Percentiles rank a stretch among this genome's conserved stretches.
phyloP scores from a whole-genome alignment of 1,284 basidiomycete species.

The Puccinia coronata region DNA sequence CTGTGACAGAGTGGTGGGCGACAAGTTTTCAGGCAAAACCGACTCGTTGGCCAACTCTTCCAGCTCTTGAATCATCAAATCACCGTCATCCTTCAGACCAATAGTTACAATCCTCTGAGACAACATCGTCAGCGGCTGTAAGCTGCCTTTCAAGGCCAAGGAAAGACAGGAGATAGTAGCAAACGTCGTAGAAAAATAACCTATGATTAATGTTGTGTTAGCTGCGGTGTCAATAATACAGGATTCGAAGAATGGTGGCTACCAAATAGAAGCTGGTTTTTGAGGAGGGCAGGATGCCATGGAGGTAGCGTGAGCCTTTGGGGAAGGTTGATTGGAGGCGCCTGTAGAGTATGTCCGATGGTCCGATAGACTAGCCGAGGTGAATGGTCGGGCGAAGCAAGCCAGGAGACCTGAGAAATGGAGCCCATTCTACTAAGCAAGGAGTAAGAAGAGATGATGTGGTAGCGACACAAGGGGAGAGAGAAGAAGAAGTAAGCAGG shows the following conservation, averaged over 20 bases:
- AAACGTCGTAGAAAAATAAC: not conserved
- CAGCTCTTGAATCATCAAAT: not conserved
- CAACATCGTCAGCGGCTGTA: constrained; percentile 8
- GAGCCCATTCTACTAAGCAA: constrained; percentile 18
- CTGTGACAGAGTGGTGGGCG: constrained; percentile 15
- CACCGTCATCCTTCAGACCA: not conserved
- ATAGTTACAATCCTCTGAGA: not conserved
- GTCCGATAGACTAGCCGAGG: constrained; percentile 14
- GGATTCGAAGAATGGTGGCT: not conserved
- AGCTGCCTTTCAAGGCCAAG: constrained; percentile 19
- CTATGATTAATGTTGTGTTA: not conserved
- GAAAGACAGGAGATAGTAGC: constrained; percentile 25
- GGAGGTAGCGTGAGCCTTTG: not conserved
- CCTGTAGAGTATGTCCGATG: not conserved
- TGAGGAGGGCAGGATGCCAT: constrained; percentile 33
- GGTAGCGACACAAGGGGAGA: not conserved
- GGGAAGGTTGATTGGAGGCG: not conserved
- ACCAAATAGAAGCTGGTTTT: constrained; percentile 28
- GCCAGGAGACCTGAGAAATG: constrained; percentile 43
- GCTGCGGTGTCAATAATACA: not conserved
- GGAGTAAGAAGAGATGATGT: not conserved
- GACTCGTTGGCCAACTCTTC: constrained; percentile 1
- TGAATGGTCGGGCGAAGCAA: not conserved
- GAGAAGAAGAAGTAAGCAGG: not conserved
- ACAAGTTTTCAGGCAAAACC: not conserved